phyloP scores from a whole-genome alignment of 495 filamentous ascomycete species.

The Evernia prunastri region DNA sequence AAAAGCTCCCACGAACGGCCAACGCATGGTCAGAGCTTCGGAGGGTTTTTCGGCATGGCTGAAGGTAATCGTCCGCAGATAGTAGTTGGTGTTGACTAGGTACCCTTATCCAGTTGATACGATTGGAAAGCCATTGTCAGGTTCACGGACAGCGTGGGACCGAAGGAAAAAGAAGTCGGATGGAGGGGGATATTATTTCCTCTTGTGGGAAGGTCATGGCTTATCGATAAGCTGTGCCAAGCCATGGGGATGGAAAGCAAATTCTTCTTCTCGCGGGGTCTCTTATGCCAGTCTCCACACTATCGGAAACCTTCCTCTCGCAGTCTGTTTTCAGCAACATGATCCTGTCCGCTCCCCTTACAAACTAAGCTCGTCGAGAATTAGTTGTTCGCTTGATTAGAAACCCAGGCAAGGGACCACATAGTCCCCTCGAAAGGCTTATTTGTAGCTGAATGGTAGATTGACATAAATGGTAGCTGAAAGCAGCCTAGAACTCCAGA shows the following conservation, averaged over 20 bases:
- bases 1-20: neutral
- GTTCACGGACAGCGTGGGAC: neutral
- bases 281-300: neutral
- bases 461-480: neutral
- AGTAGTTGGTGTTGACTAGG: too few relatives aligned
- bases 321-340: neutral
- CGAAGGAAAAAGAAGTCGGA: neutral
- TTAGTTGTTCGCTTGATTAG: neutral
- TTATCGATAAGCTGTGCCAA: slow-evolving; percentile 17
- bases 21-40: neutral
- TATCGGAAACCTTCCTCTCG: neutral
- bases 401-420: neutral
- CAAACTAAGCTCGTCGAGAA: neutral
- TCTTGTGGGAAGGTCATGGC: neutral
- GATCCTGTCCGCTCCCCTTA: neutral
- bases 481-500: neutral
- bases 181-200: slow-evolving; percentile 5
- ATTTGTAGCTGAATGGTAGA: neutral
- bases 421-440: neutral
- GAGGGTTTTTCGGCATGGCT: neutral
- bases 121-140: neutral
- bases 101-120: neutral
- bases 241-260: neutral
- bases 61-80: neutral
- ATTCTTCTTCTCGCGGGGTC: neutral